Conservation (phyloP, 2,329 filamentous ascomycete genomes). For the Huntiella omanensis region DNA sequence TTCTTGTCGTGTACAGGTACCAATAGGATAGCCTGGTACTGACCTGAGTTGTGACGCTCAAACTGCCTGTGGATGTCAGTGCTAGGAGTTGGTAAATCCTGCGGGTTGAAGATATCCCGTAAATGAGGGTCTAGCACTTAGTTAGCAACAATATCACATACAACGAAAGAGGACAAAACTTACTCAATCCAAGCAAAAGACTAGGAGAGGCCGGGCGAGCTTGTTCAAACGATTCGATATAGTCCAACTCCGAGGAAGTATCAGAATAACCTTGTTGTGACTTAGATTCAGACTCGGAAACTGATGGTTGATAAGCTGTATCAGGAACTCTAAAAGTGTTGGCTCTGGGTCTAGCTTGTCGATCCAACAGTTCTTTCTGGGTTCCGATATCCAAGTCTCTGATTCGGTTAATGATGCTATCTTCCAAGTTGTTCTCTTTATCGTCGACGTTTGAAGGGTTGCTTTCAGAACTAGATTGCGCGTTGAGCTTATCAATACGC, state of each 20-base stretch:
- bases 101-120: not conserved
- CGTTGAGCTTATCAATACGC: conserved; percentile 4
- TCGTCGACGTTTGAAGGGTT: conserved; percentile 1
- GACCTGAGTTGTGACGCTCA: conserved; percentile 9
- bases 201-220: conserved; percentile 8
- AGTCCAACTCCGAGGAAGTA: not conserved
- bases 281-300: no score
- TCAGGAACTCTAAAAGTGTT: conserved; percentile 3
- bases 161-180: conserved; percentile 1
- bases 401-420: conserved; percentile 10
- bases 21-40: conserved; percentile 10
- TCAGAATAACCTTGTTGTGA: not conserved
- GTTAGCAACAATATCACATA: not conserved
- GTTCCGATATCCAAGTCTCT: conserved; percentile 8
- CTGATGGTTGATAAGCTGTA: not conserved
- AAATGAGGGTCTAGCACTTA: not conserved
- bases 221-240: not conserved
- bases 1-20: conserved; percentile 11
- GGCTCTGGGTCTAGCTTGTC: not conserved
- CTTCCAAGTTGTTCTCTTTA: conserved; percentile 5
- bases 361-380: not conserved
- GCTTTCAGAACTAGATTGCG: not conserved
- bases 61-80: not conserved
- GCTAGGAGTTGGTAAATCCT: not conserved
- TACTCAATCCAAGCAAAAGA: conserved; percentile 8